Base-by-base conservation (phyloP, 164 flowering plant genomes). In the Annona cherimola region DNA sequence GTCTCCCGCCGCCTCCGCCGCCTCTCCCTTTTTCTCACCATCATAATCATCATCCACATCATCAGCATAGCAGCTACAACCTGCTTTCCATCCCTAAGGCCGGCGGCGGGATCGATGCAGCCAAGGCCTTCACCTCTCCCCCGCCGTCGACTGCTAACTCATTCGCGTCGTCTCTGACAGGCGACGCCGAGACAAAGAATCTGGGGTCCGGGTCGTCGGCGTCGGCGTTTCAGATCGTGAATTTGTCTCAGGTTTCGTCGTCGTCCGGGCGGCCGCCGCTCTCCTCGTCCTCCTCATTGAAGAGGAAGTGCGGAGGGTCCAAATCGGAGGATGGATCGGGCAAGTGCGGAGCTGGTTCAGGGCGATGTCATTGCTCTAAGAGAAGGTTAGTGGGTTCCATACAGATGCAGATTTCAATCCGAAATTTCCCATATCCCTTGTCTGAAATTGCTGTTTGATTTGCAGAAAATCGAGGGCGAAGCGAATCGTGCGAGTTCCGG, bases 351-450 rank as follows among this genome's bases (percentile, higher is more conserved):
- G 82, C 78, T 0, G 80, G 42, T 12, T 82, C 90, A 4, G 86
- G 88, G 18, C 81, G 90, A 7, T 93, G 98, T 80, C 97, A 91
- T 83, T 93, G 99, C 67, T 87, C 96, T 40, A 95, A 95, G 80
- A 81, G 86, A 71, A 90, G 92, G 99, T 95, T 46, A 9, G 45
- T 11, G n/a, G n/a, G n/a, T n/a, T n/a, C n/a, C n/a, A 20, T 59
- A 39, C 42, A 61, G 40, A 59, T 9, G 16, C 39, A 42, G 66
- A 35, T 46, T 8, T 12, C 20, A 8, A n/a, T n/a, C n/a, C n/a
- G n/a, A n/a, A n/a, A n/a, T n/a, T n/a, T n/a, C n/a, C n/a, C n/a
- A n/a, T n/a, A n/a, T n/a, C n/a, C n/a, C n/a, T n/a, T n/a, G n/a
- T n/a, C n/a, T n/a, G n/a, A n/a, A n/a, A 3, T 16, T 42, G 12